Conservation (phyloP, 208 protist genomes). For the Leishmania braziliensis region DNA sequence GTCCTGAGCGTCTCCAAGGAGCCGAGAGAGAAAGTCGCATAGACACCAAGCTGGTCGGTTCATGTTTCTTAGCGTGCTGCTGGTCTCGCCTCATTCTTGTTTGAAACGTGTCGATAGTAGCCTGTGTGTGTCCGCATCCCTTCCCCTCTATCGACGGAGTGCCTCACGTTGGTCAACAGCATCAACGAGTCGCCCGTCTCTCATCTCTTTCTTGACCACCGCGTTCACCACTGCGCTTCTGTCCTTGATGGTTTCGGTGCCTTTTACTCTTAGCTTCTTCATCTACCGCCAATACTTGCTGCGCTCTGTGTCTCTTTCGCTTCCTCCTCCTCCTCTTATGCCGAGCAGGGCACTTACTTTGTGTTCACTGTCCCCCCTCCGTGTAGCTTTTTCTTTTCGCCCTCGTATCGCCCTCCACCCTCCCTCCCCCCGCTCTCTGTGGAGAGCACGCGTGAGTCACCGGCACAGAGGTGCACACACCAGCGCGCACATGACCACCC, state of each 20-base stretch:
- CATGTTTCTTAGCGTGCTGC: background rate
- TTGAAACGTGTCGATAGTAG: background rate
- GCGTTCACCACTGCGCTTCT: background rate
- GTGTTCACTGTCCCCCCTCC: too few relatives aligned
- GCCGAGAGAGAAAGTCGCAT: background rate
- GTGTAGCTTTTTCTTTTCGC: background rate
- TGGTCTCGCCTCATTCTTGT: background rate
- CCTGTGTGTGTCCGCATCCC: background rate
- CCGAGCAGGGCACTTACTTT: background rate
- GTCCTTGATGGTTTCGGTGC: background rate
- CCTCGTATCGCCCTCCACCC: background rate
- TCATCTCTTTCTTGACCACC: background rate
- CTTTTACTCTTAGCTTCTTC: background rate
- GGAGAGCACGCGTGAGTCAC: background rate
- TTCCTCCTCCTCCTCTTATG: background rate
- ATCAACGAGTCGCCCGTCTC: background rate
- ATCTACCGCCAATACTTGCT: background rate
- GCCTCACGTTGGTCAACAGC: background rate
- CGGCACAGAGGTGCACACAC: background rate
- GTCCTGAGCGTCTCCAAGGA: background rate
- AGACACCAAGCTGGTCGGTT: background rate
- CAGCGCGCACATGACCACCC: background rate
- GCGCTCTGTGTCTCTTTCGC: background rate
- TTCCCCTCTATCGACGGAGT: background rate
- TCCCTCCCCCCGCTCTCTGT: background rate